These are phyloP conservation scores for Clitopilus passeckerianus DNA, from an alignment of 768 basidiomycete genomes.

Conservation along the genomic window DNA sequence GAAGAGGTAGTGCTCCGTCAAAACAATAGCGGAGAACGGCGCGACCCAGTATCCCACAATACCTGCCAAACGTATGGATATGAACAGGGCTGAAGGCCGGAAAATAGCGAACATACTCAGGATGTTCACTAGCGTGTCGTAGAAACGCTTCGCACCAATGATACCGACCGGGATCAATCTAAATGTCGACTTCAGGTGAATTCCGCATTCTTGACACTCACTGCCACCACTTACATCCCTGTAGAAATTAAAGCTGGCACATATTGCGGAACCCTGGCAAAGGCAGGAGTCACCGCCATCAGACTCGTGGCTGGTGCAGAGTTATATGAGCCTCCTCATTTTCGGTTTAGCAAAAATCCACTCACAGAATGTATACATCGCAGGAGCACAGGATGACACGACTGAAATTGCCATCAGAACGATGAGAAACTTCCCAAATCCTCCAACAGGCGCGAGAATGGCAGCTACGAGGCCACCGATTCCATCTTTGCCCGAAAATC, in stretches of 20 bases:
- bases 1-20: slow-evolving; percentile 66
- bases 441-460: slow-evolving; percentile 53
- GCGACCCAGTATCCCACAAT: slow-evolving; percentile 54
- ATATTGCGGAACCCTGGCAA: slow-evolving; percentile 60
- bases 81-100: neutral
- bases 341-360: slow-evolving; percentile 2
- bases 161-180: slow-evolving; percentile 69
- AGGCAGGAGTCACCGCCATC: slow-evolving; percentile 55
- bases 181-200: neutral
- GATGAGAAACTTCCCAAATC: slow-evolving; percentile 67
- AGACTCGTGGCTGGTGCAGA: slow-evolving; percentile 42
- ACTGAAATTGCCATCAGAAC: slow-evolving; percentile 72
- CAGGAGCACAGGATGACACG: slow-evolving; percentile 67
- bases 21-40: slow-evolving; percentile 53
- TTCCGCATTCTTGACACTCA: slow-evolving; percentile 7
- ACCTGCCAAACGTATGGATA: slow-evolving; percentile 16
- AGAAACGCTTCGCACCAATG: slow-evolving; percentile 65
- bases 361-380: slow-evolving; percentile 69
- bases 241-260: slow-evolving; percentile 60
- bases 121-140: slow-evolving; percentile 57
- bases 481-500: slow-evolving; percentile 44
- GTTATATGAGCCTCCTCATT: neutral
- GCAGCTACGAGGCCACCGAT: slow-evolving; percentile 62
- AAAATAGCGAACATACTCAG: slow-evolving; percentile 38
- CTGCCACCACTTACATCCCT: slow-evolving; percentile 51